Conservation (phyloP, 208 protist genomes). For the Blechomonas ayalai region DNA sequence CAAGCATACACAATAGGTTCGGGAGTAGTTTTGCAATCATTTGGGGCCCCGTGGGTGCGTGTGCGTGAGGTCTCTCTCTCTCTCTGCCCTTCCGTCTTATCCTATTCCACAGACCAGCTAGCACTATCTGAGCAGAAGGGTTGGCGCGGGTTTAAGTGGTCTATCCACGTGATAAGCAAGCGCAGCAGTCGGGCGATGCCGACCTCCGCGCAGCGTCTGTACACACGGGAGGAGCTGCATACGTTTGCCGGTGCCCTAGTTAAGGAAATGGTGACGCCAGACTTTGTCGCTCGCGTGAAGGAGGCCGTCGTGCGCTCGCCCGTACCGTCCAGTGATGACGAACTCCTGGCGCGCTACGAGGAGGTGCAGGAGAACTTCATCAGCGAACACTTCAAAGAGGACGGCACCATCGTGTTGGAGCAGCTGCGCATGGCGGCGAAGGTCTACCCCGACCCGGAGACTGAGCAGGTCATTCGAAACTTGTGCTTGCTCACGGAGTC, state of each 20-base stretch:
- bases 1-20: no score
- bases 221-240: constrained; percentile 32
- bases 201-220: no score
- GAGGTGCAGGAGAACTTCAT: constrained; percentile 54
- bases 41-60: no score
- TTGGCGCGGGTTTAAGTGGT: no score
- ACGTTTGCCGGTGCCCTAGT: constrained; percentile 33
- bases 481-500: constrained; percentile 52
- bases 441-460: constrained; percentile 50
- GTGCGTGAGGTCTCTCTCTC: no score
- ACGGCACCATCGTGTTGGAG: constrained; percentile 28
- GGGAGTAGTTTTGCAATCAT: no score
- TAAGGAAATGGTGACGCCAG: constrained; percentile 28
- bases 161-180: no score
- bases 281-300: constrained; percentile 30
- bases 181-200: no score
- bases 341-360: constrained; percentile 55
- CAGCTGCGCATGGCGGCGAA: constrained; percentile 42
- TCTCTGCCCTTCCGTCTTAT: no score
- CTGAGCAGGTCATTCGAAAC: constrained; percentile 41
- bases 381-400: constrained; percentile 1
- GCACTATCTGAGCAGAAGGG: no score
- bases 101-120: no score
- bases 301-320: constrained; percentile 14
- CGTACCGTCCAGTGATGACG: constrained; percentile 24